A percentile compares a stretch with the other conserved stretches of the same genome.
These are phyloP conservation scores for Mycena olivaceomarginata DNA, from an alignment of 768 basidiomycete genomes.

Conservation along the genomic window DNA sequence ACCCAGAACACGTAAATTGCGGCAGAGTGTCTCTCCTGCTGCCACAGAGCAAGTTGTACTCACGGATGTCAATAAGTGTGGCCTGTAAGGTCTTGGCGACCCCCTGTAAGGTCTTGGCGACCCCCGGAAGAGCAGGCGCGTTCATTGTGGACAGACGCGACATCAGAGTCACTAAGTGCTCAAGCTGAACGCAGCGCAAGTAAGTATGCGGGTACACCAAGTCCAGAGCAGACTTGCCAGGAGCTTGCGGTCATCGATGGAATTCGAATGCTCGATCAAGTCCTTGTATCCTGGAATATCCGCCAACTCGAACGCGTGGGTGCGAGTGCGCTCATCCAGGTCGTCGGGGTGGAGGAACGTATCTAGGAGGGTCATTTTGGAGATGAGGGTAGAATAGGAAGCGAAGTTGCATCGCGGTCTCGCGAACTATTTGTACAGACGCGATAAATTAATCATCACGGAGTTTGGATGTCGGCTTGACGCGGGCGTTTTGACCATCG, in stretches of 20 bases:
- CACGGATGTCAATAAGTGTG: conserved; percentile 73
- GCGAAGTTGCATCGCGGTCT: background rate
- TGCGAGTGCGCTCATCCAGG: conserved; percentile 27
- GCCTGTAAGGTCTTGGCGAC: conserved; percentile 66
- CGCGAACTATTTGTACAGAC: conserved; percentile 20
- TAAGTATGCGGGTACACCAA: background rate
- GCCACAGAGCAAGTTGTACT: conserved; percentile 49
- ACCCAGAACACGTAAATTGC: background rate
- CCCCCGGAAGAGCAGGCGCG: conserved; percentile 29
- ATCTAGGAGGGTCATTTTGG: conserved; percentile 19
- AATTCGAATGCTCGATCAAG: conserved; percentile 63
- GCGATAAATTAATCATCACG: conserved; percentile 36
- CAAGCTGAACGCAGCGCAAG: conserved; percentile 68
- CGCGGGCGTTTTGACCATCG: background rate
- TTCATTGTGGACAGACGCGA: conserved; percentile 62
- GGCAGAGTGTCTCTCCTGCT: background rate
- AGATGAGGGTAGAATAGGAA: conserved; percentile 29
- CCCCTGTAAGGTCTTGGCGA: conserved; percentile 63
- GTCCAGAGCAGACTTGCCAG: conserved; percentile 63
- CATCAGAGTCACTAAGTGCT: conserved; percentile 77
- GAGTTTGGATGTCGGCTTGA: conserved; percentile 29
- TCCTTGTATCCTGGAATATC: conserved; percentile 65
- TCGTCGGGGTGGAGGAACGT: background rate
- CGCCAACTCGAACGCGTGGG: conserved; percentile 8
- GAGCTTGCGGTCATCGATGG: conserved; percentile 76